Conservation (phyloP, 345 rosid genomes). For the Citrus inodora region DNA sequence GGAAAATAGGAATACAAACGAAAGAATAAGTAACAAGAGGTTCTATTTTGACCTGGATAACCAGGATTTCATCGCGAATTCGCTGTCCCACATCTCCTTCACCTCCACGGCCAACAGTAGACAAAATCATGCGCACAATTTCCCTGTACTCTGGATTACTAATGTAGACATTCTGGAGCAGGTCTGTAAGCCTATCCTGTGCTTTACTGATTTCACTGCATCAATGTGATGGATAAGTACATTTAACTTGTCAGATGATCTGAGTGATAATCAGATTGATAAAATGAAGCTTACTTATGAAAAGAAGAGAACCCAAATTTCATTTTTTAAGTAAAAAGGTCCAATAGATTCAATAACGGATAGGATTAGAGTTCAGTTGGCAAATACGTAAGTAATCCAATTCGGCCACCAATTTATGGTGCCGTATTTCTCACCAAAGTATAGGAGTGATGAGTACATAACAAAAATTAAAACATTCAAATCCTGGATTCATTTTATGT, state of each 20-base stretch:
- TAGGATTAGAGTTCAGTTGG: background rate
- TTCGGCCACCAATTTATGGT: background rate
- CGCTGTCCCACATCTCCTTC: constrained; percentile 99
- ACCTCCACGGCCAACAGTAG: constrained; percentile 98
- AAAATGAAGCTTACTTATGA: background rate
- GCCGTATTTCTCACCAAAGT: background rate
- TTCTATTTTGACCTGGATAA: constrained; percentile 72
- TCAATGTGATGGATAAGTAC: constrained; percentile 1
- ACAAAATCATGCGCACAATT: constrained; percentile 80
- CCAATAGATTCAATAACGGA: background rate
- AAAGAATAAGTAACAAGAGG: constrained; percentile 15
- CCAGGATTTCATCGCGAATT: constrained; percentile 95
- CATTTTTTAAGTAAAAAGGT: background rate
- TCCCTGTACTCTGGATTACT: constrained; percentile 65
- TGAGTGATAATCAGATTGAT: constrained; percentile 1
- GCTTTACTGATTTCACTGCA: constrained; percentile 96
- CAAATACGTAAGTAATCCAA: background rate
- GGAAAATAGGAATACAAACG: constrained; percentile 8
- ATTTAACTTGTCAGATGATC: background rate
- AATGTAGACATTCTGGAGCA: constrained; percentile 61
- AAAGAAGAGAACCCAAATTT: background rate
- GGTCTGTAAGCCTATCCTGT: constrained; percentile 89
- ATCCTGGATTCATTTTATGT: constrained; percentile 6
- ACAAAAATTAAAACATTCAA: background rate
- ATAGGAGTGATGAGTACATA: background rate